A percentile compares a stretch with the other conserved stretches of the same genome.
These are phyloP conservation scores for Mortierella sp. DNA, from an alignment of 371 early-diverging fungal species.

Conservation along the genomic window DNA sequence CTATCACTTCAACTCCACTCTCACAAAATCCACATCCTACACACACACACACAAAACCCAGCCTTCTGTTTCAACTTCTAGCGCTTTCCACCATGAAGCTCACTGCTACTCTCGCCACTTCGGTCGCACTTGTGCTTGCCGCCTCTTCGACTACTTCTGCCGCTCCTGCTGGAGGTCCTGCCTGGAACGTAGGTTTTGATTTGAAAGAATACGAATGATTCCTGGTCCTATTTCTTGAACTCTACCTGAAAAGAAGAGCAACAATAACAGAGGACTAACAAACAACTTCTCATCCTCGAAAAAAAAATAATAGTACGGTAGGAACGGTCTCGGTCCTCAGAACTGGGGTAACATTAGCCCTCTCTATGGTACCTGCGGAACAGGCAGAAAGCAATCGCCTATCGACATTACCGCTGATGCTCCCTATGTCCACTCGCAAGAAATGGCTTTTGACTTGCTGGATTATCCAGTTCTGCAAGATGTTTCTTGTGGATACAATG, in stretches of 20 bases:
- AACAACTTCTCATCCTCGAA: no score
- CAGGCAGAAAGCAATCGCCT: slow-evolving; percentile 54
- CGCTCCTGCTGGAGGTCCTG: background rate
- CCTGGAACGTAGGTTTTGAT: background rate
- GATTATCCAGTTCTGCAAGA: slow-evolving; percentile 12
- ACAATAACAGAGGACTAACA: no score
- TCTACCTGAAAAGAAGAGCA: background rate
- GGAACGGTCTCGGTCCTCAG: slow-evolving; percentile 2
- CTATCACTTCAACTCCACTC: no score
- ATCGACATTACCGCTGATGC: slow-evolving; percentile 41
- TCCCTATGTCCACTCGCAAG: slow-evolving; percentile 11
- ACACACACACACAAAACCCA: no score
- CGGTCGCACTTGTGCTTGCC: background rate
- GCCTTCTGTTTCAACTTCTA: no score
- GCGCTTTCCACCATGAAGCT: background rate
- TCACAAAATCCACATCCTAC: no score
- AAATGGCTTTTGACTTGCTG: background rate
- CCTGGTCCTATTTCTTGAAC: no score
- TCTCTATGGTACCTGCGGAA: slow-evolving; percentile 32
- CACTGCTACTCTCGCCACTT: background rate
- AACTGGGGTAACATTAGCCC: slow-evolving; percentile 28
- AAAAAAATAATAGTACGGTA: slow-evolving; percentile 9
- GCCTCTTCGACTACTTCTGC: background rate
- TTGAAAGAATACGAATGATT: background rate
- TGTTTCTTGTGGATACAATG: slow-evolving; percentile 30